Evolutionary conservation across 352 stramenopile genomes (phyloP), one percentile per base, ranked within the genome.

Genomic region (Globisporangium cederbergense): DNA sequence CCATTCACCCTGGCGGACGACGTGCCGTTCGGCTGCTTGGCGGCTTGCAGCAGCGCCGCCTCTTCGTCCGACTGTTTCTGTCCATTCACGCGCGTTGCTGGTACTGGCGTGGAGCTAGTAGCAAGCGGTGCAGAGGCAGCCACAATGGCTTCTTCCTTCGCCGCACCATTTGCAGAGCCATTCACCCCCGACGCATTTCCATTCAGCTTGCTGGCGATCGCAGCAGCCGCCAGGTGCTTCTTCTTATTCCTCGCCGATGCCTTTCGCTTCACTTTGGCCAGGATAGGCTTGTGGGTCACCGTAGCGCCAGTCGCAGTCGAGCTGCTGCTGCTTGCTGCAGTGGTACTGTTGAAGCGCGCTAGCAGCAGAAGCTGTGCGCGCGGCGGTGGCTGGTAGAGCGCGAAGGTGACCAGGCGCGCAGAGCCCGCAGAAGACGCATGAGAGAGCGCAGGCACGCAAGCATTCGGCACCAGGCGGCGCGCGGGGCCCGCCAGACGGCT

Each of bases 201-300:
- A 9, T 62, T 67, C 32, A 71, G 60, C 45, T 68, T 68, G 43
- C 36, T 68, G 18, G 60, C 65, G 34, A 71, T 71, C 52, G 60
- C 65, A 5, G 58, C 40, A 4, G 52, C 58, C 3, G 58, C 16
- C 34, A 51, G 32, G 30, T 57, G 28, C 60, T 71, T 71, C 52
- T 67, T 67, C 52, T 66, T 66, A 20, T 22, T 47, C 18, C 64
- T 45, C 50, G 58, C 30, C 20, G 64, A 66, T 10, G 43, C 14
- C 42, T 70, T 70, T 43, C 65, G 65, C 53, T 68, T 67, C 52
- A 71, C 36, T 34, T 71, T 71, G 13, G 65, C 65, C 14, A 60
- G 65, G 36, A 71, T 55, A 2, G 65, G 65, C 38, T 71, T 71
- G 65, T 71, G 65, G 18, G 58, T 38, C 5, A 43, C 58, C 25